Percentiles rank a stretch among this genome's conserved stretches.
These are phyloP conservation scores for Kwoniella sp. DNA, from an alignment of 768 basidiomycete species.

Conservation along the genomic window DNA sequence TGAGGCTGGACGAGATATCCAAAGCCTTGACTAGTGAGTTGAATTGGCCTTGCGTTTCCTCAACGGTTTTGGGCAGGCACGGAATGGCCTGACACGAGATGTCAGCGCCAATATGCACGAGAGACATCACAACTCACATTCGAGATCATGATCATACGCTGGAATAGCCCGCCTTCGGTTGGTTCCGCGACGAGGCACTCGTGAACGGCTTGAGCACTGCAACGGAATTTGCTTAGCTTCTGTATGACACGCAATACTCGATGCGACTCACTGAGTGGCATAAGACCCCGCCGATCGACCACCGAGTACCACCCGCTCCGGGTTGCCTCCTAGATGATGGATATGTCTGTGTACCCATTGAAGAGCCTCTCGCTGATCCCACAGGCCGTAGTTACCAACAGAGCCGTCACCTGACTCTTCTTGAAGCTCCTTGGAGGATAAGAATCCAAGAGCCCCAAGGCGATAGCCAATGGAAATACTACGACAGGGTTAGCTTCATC, in stretches of 20 bases:
- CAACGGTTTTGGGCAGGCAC: constrained; percentile 25
- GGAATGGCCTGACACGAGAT: constrained; percentile 17
- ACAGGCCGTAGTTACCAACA: constrained; percentile 27
- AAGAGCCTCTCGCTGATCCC: constrained; percentile 25
- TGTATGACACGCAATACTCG: too few relatives aligned
- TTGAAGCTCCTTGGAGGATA: constrained; percentile 20
- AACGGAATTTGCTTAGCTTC: too few relatives aligned
- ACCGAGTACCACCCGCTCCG: constrained; percentile 15
- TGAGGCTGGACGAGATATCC: constrained; percentile 11
- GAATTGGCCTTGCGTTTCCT: constrained; percentile 23
- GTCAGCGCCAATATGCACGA: background rate
- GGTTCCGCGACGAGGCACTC: constrained; percentile 8
- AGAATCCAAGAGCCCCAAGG: constrained; percentile 23
- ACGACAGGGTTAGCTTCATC: too few relatives aligned
- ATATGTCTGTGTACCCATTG: constrained; percentile 24
- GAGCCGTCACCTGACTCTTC: constrained; percentile 25
- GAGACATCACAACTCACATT: background rate
- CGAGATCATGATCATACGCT: constrained; percentile 16
- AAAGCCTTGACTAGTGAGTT: constrained; percentile 17
- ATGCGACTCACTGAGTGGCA: constrained; percentile 8
- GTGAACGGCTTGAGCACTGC: constrained; percentile 11
- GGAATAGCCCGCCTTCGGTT: constrained; percentile 9
- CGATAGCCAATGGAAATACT: constrained; percentile 22
- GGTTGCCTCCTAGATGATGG: constrained; percentile 23
- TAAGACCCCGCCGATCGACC: constrained; percentile 27